Conservation (phyloP, 352 stramenopile species). For the Poterioochromonas sp. region DNA sequence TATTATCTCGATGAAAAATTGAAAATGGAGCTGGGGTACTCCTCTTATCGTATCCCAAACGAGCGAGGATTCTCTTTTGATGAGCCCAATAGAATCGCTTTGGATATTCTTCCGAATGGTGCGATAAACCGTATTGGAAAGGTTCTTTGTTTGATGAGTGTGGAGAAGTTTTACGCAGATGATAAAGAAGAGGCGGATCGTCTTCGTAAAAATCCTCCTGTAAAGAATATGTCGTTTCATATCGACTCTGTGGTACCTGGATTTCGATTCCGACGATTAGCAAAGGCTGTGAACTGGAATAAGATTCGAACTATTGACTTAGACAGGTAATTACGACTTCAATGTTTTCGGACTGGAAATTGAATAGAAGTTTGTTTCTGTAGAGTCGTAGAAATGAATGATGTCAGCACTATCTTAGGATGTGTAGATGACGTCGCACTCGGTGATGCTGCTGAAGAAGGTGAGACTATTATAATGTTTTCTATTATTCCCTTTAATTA, state of each 20-base stretch:
- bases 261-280: not conserved
- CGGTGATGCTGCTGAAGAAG: conserved; percentile 5
- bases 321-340: no score
- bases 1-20: not conserved
- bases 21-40: not conserved
- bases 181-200: not conserved
- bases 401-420: not conserved
- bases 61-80: not conserved
- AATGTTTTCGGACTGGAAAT: no score
- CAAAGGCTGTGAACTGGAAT: not conserved
- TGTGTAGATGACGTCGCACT: conserved; percentile 10
- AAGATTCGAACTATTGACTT: not conserved
- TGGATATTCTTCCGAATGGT: not conserved
- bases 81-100: not conserved
- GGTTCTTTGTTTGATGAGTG: not conserved
- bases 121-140: not conserved
- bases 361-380: no score
- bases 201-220: not conserved
- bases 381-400: not conserved
- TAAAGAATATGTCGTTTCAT: not conserved
- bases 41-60: not conserved
- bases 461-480: not conserved
- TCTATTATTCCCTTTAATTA: not conserved
- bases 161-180: not conserved
- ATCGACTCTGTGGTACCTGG: not conserved